Base-by-base conservation (phyloP, 2,329 filamentous ascomycete species). In the Hypomyces perniciosus region DNA sequence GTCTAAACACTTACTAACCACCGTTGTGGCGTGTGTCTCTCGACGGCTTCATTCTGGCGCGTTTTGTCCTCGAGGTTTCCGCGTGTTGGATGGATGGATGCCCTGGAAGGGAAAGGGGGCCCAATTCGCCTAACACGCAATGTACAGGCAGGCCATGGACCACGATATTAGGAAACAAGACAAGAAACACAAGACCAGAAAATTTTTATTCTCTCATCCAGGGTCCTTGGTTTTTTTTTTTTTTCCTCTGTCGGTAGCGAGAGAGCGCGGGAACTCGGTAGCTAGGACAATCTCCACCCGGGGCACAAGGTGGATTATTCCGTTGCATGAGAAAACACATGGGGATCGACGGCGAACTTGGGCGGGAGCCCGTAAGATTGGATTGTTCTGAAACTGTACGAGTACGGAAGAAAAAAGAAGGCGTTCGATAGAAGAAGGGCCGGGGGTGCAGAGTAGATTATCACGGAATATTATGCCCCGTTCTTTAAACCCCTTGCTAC, bases 331-430 rank as follows among this genome's bases (percentile, higher is more conserved):
- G 42, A 45, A 8, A 26, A 35, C 20, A 41, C 37, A 33, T 35
- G 43, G 29, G 12, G 34, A 26, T 12, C 40, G 42, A 42, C 20
- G 13, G 35, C 6, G 28, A 38, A n/a, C 47, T 41, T 49, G 41
- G 28, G 13, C 27, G 5, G 20, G 20, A 20, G 4, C n/a, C 48
- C 33, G 33, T 46, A 42, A 43, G 38, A 51, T 51, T 46, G 27
- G 30, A 26, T 30, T 35, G 26, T 46, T 51, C 48, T 51, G 48
- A 51, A 51, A 51, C 48, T 20, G 34, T 38, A 28, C 40, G 40
- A 42, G 34, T 38, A 28, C 40, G 40, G 48, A 51, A 42, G 38
- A 33, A 42, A 38, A 38, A 20, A n/a, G 20, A 20, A 12, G 20
- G 9, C n/a, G 9, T 38, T 20, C 12, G n/a, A n/a, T 38, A n/a